A percentile compares a stretch with the other conserved stretches of the same genome.
Evolutionary conservation across 768 basidiomycete species (phyloP).

Genomic region (Ephemerocybe angulata): DNA sequence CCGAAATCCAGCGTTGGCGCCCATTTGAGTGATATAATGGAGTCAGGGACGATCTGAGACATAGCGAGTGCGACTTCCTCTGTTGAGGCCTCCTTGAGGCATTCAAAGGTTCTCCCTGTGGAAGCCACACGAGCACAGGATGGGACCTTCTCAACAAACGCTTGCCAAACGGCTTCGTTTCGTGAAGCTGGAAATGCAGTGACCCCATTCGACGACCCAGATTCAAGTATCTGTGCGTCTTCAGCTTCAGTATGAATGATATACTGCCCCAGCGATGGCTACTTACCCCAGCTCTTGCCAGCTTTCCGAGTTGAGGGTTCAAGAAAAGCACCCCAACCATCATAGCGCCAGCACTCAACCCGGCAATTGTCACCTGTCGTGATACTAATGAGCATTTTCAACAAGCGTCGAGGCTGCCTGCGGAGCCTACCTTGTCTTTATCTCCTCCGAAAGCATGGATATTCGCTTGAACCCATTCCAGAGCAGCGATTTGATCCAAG

Average conservation of each 20-base stretch:
- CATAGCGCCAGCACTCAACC: conserved; percentile 57
- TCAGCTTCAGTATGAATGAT: background rate
- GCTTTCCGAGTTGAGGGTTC: conserved; percentile 27
- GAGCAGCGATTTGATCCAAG: conserved; percentile 41
- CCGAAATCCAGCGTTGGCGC: conserved; percentile 39
- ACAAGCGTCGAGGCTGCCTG: background rate
- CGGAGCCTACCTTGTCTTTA: conserved; percentile 13
- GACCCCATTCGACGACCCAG: conserved; percentile 35
- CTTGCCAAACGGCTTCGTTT: conserved; percentile 34
- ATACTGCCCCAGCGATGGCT: background rate
- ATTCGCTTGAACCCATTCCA: conserved; percentile 57
- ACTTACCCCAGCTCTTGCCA: conserved; percentile 32
- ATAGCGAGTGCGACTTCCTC: conserved; percentile 22
- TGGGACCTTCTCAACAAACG: conserved; percentile 34
- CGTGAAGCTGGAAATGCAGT: conserved; percentile 28
- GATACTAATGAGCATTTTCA: background rate
- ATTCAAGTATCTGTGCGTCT: conserved; percentile 39
- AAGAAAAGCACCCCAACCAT: conserved; percentile 38
- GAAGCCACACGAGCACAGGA: conserved; percentile 26
- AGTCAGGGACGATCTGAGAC: background rate
- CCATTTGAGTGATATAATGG: conserved; percentile 21
- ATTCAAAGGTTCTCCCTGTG: conserved; percentile 32
- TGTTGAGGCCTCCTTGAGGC: conserved; percentile 22
- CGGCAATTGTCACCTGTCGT: conserved; percentile 45
- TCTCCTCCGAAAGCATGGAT: conserved; percentile 60